phyloP scores from a whole-genome alignment of 1,284 basidiomycete genomes.

The Cutaneotrichosporon curvatum region DNA sequence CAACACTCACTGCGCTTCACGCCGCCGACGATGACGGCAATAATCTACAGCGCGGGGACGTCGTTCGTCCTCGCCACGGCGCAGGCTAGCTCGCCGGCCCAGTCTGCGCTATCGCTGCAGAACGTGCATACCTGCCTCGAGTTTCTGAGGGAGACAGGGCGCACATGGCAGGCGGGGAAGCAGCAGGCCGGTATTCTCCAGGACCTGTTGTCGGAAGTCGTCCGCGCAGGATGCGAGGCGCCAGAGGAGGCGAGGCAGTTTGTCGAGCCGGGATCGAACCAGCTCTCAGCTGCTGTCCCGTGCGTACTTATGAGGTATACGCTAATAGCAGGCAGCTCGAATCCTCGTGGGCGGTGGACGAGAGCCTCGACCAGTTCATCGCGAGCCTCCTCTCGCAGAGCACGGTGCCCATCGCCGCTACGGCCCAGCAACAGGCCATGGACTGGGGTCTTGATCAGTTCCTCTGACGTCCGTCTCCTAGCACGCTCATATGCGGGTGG shows the following conservation, averaged over 20 bases:
- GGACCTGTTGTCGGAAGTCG: constrained; percentile 7
- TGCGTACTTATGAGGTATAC: background rate
- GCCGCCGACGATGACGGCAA: constrained; percentile 59
- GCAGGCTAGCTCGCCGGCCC: constrained; percentile 5
- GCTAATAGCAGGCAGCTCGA: background rate
- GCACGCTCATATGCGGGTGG: too few species aligned
- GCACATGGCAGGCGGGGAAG: constrained; percentile 7
- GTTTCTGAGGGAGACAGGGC: constrained; percentile 4
- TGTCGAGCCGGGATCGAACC: too few species aligned
- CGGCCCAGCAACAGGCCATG: background rate
- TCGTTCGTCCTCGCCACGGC: constrained; percentile 12
- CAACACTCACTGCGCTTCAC: constrained; percentile 58
- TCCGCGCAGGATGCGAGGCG: constrained; percentile 1
- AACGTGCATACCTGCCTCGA: constrained; percentile 8
- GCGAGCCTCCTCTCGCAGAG: constrained; percentile 5
- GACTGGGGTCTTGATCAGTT: background rate
- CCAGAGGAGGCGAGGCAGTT: background rate
- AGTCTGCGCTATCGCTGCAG: constrained; percentile 3
- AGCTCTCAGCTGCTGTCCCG: too few species aligned
- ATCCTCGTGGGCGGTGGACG: background rate
- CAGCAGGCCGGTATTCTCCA: constrained; percentile 11
- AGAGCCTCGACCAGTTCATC: constrained; percentile 9
- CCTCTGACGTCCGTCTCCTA: background rate
- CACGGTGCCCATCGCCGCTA: constrained; percentile 3
- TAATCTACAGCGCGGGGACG: constrained; percentile 60